Percentiles rank a stretch among this genome's conserved stretches.
These are phyloP conservation scores for Tympanopsis confertula DNA, from an alignment of 2,329 filamentous ascomycete species.

Conservation along the genomic window DNA sequence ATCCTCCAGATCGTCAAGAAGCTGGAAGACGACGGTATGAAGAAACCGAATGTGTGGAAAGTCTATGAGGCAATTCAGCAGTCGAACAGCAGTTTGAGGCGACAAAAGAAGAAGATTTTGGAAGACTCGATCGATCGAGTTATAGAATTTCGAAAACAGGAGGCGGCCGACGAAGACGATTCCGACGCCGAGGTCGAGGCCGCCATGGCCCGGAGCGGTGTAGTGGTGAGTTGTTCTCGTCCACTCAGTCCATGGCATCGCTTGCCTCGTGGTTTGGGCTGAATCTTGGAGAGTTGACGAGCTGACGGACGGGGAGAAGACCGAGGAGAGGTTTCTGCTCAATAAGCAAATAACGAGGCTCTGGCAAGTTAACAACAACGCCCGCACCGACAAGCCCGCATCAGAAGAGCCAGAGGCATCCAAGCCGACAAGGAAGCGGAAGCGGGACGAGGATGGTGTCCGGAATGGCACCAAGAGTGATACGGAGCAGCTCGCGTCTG, in stretches of 20 bases:
- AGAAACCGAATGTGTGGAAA: slow-evolving; percentile 41
- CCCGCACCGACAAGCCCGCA: too few relatives aligned
- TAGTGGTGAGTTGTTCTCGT: slow-evolving; percentile 11
- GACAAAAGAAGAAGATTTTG: slow-evolving; percentile 69
- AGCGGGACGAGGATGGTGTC: neutral
- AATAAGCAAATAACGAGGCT: too few relatives aligned
- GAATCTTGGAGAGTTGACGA: too few relatives aligned
- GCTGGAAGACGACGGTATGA: slow-evolving; percentile 34
- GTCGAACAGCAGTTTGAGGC: slow-evolving; percentile 77
- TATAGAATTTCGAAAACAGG: slow-evolving; percentile 57
- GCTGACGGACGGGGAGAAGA: too few relatives aligned
- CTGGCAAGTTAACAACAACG: too few relatives aligned
- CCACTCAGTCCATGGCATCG: slow-evolving; percentile 8
- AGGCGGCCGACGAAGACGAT: slow-evolving; percentile 43
- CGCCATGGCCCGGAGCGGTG: slow-evolving; percentile 25
- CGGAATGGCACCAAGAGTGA: neutral
- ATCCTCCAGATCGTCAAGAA: slow-evolving; percentile 66
- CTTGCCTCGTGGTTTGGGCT: neutral
- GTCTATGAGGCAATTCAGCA: slow-evolving; percentile 72
- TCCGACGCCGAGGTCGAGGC: slow-evolving; percentile 37
- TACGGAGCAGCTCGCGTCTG: too few relatives aligned
- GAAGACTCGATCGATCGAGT: slow-evolving; percentile 81
- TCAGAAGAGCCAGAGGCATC: neutral
- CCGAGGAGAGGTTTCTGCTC: too few relatives aligned
- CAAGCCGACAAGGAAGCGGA: neutral